These are phyloP conservation scores for Skeletonema potamos DNA, from an alignment of 108 stramenopile genomes.

Conservation along the genomic window DNA sequence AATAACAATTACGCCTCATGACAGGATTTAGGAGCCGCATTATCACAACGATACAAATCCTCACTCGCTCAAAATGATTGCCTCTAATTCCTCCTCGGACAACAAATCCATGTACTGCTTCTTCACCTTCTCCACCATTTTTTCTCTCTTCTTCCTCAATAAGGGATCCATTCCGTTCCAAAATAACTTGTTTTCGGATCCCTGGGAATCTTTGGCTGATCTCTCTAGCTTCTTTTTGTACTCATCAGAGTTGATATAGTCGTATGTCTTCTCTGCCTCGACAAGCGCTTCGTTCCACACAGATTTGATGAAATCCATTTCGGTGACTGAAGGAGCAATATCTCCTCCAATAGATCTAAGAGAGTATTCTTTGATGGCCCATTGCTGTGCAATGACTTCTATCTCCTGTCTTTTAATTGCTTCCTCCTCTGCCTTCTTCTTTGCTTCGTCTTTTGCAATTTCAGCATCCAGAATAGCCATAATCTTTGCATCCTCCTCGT, in stretches of 20 bases:
- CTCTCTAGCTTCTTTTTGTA: conserved; percentile 12
- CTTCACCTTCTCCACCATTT: conserved; percentile 29
- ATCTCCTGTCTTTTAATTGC: conserved; percentile 54
- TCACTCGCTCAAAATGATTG: conserved; percentile 11
- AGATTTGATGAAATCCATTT: conserved; percentile 59
- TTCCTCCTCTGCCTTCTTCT: background rate
- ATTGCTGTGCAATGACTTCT: conserved; percentile 72
- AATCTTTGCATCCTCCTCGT: conserved; percentile 22
- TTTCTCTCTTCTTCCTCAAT: conserved; percentile 21
- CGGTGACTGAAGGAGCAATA: conserved; percentile 44
- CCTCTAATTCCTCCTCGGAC: conserved; percentile 28
- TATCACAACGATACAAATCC: background rate
- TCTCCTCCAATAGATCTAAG: conserved; percentile 53
- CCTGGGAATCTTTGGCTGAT: background rate
- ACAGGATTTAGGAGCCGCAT: background rate
- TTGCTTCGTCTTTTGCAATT: conserved; percentile 9
- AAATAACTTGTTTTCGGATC: conserved; percentile 17
- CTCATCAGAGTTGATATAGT: conserved; percentile 11
- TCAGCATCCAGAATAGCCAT: conserved; percentile 29
- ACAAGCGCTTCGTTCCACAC: conserved; percentile 73
- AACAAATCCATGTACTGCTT: conserved; percentile 31
- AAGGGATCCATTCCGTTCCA: conserved; percentile 27
- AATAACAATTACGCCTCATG: background rate
- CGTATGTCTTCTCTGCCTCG: conserved; percentile 66
- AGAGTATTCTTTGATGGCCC: conserved; percentile 77